Evolutionary conservation across 345 rosid species (phyloP).

Genomic region (Bruguiera gymnorhiza): DNA sequence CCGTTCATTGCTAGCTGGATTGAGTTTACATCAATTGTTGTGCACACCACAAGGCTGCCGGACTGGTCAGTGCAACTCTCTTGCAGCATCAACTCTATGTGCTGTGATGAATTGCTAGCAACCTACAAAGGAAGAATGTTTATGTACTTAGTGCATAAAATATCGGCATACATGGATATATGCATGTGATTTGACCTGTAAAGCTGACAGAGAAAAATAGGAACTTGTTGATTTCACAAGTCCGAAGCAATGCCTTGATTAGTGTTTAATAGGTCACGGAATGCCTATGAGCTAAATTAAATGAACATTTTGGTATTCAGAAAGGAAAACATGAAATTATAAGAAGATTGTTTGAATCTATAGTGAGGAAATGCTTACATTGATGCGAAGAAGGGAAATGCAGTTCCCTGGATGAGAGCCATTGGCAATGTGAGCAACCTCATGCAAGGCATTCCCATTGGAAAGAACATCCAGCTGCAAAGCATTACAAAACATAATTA

Average conservation of each 20-base stretch:
- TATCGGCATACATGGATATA: no score
- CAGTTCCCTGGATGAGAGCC: constrained; percentile 94
- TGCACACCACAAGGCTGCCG: constrained; percentile 74
- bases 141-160: neutral
- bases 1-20: constrained; percentile 77
- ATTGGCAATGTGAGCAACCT: constrained; percentile 90
- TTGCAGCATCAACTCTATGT: constrained; percentile 82
- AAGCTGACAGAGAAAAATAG: no score
- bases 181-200: no score
- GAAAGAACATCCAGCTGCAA: constrained; percentile 64
- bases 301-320: no score
- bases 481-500: neutral
- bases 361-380: constrained; percentile 38
- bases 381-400: constrained; percentile 89
- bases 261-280: no score
- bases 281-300: no score
- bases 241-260: no score
- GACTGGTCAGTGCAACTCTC: constrained; percentile 84
- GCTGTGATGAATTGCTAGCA: constrained; percentile 78
- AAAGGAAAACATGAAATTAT: neutral
- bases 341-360: neutral
- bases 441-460: constrained; percentile 78
- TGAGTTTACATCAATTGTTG: constrained; percentile 64
- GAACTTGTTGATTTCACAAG: no score
- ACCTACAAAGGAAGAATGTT: constrained; percentile 34